A percentile compares a stretch with the other conserved stretches of the same genome.
phyloP scores from a whole-genome alignment of 1,139 yeast genomes.

The Candida labiduridarum region DNA sequence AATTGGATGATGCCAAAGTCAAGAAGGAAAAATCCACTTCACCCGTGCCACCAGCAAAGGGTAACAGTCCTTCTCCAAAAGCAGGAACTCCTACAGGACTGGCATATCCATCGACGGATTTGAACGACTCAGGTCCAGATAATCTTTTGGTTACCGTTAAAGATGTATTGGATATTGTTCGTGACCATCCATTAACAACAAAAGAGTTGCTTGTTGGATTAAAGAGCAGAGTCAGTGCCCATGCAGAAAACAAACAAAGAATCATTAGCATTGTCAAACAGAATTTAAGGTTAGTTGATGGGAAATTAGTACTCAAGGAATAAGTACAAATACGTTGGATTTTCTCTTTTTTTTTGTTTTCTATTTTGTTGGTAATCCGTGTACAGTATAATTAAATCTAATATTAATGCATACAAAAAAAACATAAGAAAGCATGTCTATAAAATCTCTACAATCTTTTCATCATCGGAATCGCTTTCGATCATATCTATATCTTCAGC shows the following conservation, averaged over 20 bases:
- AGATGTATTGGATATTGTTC: slow-evolving; percentile 71
- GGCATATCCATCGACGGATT: slow-evolving; percentile 22
- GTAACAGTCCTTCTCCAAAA: slow-evolving; percentile 2
- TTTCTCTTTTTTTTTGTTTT: neutral
- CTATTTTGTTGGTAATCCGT: neutral
- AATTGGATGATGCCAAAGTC: slow-evolving; percentile 26
- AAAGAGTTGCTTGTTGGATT: slow-evolving; percentile 64
- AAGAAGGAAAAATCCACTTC: slow-evolving; percentile 13
- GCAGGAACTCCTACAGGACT: neutral
- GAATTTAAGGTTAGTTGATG: slow-evolving; percentile 67
- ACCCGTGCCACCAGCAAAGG: slow-evolving; percentile 13
- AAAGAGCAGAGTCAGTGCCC: slow-evolving; percentile 64
- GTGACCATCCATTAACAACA: slow-evolving; percentile 62
- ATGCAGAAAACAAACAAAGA: slow-evolving; percentile 68
- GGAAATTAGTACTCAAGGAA: slow-evolving; percentile 60
- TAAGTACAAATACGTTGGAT: slow-evolving; percentile 6
- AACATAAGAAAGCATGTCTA: slow-evolving; percentile 17
- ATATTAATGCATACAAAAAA: neutral
- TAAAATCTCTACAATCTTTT: slow-evolving; percentile 55
- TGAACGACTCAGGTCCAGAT: slow-evolving; percentile 44
- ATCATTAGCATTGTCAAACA: slow-evolving; percentile 70
- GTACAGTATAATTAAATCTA: slow-evolving; percentile 2
- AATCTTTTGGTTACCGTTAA: slow-evolving; percentile 60
- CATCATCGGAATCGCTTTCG: slow-evolving; percentile 39
- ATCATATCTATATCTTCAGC: slow-evolving; percentile 32